Percentiles rank a stretch among this genome's conserved stretches.
These are phyloP conservation scores for Lentinula detonsa DNA, from an alignment of 768 basidiomycete species.

Conservation along the genomic window DNA sequence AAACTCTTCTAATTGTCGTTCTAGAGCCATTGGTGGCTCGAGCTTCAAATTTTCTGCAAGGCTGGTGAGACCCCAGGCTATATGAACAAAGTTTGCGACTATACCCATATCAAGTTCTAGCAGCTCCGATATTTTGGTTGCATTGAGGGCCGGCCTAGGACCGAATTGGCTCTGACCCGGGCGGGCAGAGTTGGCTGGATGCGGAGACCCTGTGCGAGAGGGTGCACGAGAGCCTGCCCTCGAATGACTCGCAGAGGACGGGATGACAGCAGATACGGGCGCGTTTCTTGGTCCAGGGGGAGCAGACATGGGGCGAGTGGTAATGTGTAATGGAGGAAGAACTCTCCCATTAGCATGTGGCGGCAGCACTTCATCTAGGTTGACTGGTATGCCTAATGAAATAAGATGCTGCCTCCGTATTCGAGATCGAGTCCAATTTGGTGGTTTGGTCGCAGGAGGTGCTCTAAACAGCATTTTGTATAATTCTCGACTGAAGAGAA, in stretches of 20 bases:
- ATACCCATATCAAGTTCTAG: constrained; percentile 64
- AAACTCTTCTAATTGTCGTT: constrained; percentile 62
- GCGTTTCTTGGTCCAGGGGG: constrained; percentile 59
- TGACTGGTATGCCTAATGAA: constrained; percentile 88
- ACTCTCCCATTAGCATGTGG: constrained; percentile 59
- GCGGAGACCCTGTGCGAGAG: constrained; percentile 6
- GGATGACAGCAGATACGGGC: constrained; percentile 22
- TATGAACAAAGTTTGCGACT: constrained; percentile 12
- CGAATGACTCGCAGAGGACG: constrained; percentile 35
- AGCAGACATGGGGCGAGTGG: constrained; percentile 75
- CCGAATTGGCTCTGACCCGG: constrained; percentile 50
- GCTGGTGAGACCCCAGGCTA: constrained; percentile 1
- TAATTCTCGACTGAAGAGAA: constrained; percentile 58
- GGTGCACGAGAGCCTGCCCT: constrained; percentile 38
- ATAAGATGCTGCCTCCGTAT: constrained; percentile 90
- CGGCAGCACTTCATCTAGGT: constrained; percentile 80
- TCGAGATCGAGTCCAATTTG: constrained; percentile 91
- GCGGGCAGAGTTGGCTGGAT: constrained; percentile 30
- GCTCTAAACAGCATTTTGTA: constrained; percentile 68
- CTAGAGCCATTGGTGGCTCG: constrained; percentile 61
- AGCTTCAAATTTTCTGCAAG: constrained; percentile 63
- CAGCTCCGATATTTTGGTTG: constrained; percentile 56
- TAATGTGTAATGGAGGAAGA: constrained; percentile 77
- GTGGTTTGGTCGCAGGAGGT: constrained; percentile 72
- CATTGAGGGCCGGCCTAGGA: constrained; percentile 69